These are phyloP conservation scores for Aspergillus brunneoviolaceus DNA, from an alignment of 2,329 filamentous ascomycete species.

Conservation along the genomic window DNA sequence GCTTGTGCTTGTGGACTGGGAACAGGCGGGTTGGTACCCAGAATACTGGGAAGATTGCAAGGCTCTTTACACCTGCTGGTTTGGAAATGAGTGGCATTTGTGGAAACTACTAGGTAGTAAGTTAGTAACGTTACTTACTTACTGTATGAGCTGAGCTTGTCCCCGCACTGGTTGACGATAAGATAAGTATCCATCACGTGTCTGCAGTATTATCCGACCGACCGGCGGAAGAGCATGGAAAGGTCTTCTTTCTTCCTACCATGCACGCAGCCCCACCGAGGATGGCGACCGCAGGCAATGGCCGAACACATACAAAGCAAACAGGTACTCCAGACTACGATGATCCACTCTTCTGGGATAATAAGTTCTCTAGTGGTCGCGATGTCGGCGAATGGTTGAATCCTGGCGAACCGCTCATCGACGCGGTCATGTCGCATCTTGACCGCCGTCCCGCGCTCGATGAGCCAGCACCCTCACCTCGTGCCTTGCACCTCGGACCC, in stretches of 20 bases:
- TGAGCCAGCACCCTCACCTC: slow-evolving; percentile 20
- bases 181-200: background rate
- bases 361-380: slow-evolving; percentile 34
- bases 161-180: background rate
- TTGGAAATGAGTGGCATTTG: too few relatives aligned
- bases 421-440: slow-evolving; percentile 27
- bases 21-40: slow-evolving; percentile 34
- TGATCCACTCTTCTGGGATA: slow-evolving; percentile 34
- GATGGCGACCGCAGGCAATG: slow-evolving; percentile 18
- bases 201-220: background rate
- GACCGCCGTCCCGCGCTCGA: slow-evolving; percentile 14
- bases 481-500: slow-evolving; percentile 36
- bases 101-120: too few relatives aligned
- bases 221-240: background rate
- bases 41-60: slow-evolving; percentile 39
- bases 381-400: slow-evolving; percentile 43
- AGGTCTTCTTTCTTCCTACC: background rate
- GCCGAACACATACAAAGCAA: slow-evolving; percentile 20
- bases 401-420: slow-evolving; percentile 32
- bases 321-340: slow-evolving; percentile 37
- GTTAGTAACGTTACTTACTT: too few relatives aligned
- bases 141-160: too few relatives aligned
- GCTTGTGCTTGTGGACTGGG: slow-evolving; percentile 32
- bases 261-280: slow-evolving; percentile 1
- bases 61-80: slow-evolving; percentile 1